These are phyloP conservation scores for Phyllostachys edulis DNA, from an alignment of 176 grass and related monocot species.

Conservation along the genomic window DNA sequence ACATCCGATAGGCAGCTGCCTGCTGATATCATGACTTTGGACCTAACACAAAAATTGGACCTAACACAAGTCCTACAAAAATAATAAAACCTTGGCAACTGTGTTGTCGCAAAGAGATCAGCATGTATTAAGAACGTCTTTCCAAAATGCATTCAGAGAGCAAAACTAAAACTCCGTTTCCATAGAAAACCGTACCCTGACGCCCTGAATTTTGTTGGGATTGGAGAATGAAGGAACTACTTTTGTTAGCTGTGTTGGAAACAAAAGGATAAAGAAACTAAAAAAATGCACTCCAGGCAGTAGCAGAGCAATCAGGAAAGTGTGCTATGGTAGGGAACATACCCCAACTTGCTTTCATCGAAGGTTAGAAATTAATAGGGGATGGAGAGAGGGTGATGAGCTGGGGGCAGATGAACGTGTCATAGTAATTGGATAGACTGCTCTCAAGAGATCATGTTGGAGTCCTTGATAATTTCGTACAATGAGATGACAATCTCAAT, in stretches of 20 bases:
- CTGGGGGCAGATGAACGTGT: not conserved
- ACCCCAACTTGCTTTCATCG: slow-evolving; percentile 9
- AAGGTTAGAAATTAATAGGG: slow-evolving; percentile 22
- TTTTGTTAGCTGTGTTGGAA: slow-evolving; percentile 4
- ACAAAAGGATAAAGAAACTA: not conserved
- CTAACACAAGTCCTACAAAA: not conserved
- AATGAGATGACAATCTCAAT: slow-evolving; percentile 83
- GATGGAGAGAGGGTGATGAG: not conserved
- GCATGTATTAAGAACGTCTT: not conserved
- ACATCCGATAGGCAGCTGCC: slow-evolving; percentile 4
- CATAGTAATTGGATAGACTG: not conserved
- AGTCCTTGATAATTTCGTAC: slow-evolving; percentile 75
- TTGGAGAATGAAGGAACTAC: not conserved
- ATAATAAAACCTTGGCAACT: not conserved
- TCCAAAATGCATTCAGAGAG: not conserved
- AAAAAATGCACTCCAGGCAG: slow-evolving; percentile 5
- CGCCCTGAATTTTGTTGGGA: not conserved
- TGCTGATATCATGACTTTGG: not conserved
- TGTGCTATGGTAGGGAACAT: not conserved
- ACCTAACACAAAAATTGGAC: not conserved
- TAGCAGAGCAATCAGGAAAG: not conserved
- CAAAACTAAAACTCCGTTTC: not conserved
- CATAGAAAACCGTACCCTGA: not conserved
- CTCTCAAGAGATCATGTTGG: slow-evolving; percentile 62
- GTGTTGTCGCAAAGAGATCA: not conserved